phyloP scores from a whole-genome alignment of 352 stramenopile genomes.

The Phytophthora agathidicida region DNA sequence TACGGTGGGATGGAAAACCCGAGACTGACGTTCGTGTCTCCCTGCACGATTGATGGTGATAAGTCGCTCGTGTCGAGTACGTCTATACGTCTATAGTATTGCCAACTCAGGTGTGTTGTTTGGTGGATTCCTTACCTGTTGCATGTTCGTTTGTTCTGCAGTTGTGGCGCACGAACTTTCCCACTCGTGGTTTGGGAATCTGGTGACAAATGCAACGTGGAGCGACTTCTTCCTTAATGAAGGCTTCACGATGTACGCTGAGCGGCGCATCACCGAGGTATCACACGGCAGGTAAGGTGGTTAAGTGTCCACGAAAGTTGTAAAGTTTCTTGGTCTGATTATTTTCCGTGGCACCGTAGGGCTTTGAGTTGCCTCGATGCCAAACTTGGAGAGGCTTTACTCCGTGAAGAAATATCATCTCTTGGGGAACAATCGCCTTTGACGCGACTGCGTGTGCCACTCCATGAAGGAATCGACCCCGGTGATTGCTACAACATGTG shows the following conservation, averaged over 20 bases:
- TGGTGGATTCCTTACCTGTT: neutral
- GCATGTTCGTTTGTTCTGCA: too few relatives aligned
- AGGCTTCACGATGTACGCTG: slow-evolving; percentile 90
- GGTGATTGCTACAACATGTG: slow-evolving; percentile 86
- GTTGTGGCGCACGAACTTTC: slow-evolving; percentile 86
- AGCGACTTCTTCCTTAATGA: slow-evolving; percentile 91
- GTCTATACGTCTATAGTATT: slow-evolving; percentile 1
- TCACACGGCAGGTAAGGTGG: slow-evolving; percentile 60
- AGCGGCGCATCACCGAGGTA: slow-evolving; percentile 70
- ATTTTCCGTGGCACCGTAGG: slow-evolving; percentile 32
- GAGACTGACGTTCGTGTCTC: slow-evolving; percentile 87
- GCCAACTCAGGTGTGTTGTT: neutral
- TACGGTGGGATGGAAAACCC: slow-evolving; percentile 99
- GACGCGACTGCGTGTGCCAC: slow-evolving; percentile 68
- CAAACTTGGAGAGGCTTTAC: slow-evolving; percentile 71
- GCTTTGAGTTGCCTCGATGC: slow-evolving; percentile 69
- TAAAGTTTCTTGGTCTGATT: neutral
- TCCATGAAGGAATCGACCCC: slow-evolving; percentile 78
- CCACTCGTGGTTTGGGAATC: slow-evolving; percentile 87
- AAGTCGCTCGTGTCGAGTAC: slow-evolving; percentile 77
- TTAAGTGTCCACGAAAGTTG: neutral
- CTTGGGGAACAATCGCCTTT: slow-evolving; percentile 74
- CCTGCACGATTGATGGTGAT: slow-evolving; percentile 77
- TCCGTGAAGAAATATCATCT: slow-evolving; percentile 73
- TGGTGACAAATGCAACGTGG: slow-evolving; percentile 86